Conservation (phyloP, 768 basidiomycete genomes). For the Mrakia gelida region DNA sequence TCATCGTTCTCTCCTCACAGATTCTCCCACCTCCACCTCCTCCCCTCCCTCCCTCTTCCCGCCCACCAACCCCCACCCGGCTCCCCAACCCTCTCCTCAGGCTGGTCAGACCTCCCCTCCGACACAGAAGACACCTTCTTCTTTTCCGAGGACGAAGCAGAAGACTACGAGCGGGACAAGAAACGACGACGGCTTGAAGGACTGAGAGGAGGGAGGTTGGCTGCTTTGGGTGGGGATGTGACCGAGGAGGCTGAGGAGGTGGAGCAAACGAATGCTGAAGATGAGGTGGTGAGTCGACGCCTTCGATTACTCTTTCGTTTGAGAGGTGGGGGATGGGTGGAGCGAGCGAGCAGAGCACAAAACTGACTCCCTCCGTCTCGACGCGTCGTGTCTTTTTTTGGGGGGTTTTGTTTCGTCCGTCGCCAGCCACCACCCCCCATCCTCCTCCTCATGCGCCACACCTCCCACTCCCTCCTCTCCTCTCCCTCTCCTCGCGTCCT, state of each 20-base stretch:
- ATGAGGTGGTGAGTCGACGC: constrained; percentile 49
- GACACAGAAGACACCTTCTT: constrained; percentile 83
- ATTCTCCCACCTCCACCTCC: constrained; percentile 73
- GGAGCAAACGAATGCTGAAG: constrained; percentile 20
- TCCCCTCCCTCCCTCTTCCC: constrained; percentile 47
- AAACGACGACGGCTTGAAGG: constrained; percentile 60
- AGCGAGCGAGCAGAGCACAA: not conserved
- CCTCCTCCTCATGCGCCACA: constrained; percentile 65
- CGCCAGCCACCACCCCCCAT: constrained; percentile 59
- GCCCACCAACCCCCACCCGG: constrained; percentile 43
- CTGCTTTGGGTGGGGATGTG: constrained; percentile 47
- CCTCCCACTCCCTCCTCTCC: constrained; percentile 61
- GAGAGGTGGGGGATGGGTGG: too few species aligned
- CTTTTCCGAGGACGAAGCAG: constrained; percentile 61
- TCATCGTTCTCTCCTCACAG: constrained; percentile 45
- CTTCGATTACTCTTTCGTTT: not conserved
- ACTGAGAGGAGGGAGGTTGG: constrained; percentile 62
- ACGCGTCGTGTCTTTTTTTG: not conserved
- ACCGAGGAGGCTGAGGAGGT: constrained; percentile 5
- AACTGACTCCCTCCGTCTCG: not conserved
- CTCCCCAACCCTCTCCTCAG: constrained; percentile 47
- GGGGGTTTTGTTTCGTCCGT: too few species aligned
- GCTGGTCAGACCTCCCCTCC: constrained; percentile 81
- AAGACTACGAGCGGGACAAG: constrained; percentile 65
- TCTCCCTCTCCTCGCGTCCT: constrained; percentile 76